Base-by-base conservation (phyloP, 2,329 filamentous ascomycete species). In the Cladosporium colombiae region DNA sequence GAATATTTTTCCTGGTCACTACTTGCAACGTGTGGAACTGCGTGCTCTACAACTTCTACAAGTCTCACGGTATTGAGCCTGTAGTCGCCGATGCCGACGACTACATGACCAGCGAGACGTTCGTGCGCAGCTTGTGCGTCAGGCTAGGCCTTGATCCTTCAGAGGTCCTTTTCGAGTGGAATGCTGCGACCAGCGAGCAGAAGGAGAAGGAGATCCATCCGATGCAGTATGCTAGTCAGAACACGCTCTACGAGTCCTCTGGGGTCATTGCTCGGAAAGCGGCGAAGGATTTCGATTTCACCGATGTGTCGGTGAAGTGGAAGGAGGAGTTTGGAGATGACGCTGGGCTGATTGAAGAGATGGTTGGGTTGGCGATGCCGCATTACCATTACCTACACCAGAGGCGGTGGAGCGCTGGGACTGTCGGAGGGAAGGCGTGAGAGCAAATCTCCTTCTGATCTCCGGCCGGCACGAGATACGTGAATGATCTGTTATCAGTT, bases 301-400 rank as follows among this genome's bases (percentile, higher is more conserved):
- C 10, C 8, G 71, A 69, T 2, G 71, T 79, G 62, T 10, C 67
- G 68, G 16, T 66, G 31, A 75, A 77, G 64, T 81, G 79, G 79
- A 73, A 69, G 60, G 70, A 70, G 14, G 77, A 73, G 58, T 73
- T 72, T 63, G 69, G 67, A 5, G 67, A 67, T 11, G 66, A 70
- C 29, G 64, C 65, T 27, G 40, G 37, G 33, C 50, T 68, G 60
- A 65, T 72, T n/a, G 62, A 67, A 44, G 66, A 70, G 58, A 46
- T 67, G 56, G 71, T 72, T 13, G 64, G 63, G 18, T 71, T 71
- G 33, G 74, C 78, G 1, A 79, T 80, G 77, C 71, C 74, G 23
- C 77, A 80, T 62, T 81, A 81, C 70, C 75, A 78, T 67, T 80
- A 75, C 67, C 61, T 81, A 60, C 75, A 71, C n/a, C 50, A 65